Percentiles rank a stretch among this genome's conserved stretches.
Conservation (phyloP, 192 early-diverging fungal species). For the Phlyctochytrium arcticum region DNA sequence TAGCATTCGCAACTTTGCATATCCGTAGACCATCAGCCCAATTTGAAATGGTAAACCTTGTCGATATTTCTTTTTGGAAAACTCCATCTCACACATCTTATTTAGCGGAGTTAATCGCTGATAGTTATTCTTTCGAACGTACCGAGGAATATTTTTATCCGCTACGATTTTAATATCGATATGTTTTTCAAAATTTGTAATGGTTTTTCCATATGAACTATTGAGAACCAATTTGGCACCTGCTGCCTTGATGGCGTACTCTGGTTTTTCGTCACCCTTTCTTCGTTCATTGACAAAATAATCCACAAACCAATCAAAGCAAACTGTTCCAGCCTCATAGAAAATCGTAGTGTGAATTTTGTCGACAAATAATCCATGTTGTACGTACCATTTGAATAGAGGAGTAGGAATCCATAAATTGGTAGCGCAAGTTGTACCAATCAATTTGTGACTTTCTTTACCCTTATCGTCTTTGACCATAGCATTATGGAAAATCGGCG, state of each 20-base stretch:
- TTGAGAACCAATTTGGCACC: too few relatives aligned
- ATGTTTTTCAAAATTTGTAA: too few relatives aligned
- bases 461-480: background rate
- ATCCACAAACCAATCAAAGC: too few relatives aligned
- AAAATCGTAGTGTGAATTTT: background rate
- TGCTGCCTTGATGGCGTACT: background rate
- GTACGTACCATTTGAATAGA: too few relatives aligned
- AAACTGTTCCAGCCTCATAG: background rate
- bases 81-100: background rate
- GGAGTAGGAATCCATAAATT: background rate
- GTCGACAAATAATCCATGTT: background rate
- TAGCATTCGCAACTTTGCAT: too few relatives aligned
- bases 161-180: too few relatives aligned
- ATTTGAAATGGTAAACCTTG: too few relatives aligned
- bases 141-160: too few relatives aligned
- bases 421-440: background rate
- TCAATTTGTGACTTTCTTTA: background rate
- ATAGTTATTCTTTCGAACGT: background rate
- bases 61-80: background rate
- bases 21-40: conserved; percentile 4
- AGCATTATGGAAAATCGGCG: too few relatives aligned
- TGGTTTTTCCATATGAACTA: too few relatives aligned
- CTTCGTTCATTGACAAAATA: background rate
- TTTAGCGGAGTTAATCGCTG: background rate
- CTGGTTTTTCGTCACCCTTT: background rate